Evolutionary conservation across 257 asterid species (phyloP).

Genomic region (Lantana camara): DNA sequence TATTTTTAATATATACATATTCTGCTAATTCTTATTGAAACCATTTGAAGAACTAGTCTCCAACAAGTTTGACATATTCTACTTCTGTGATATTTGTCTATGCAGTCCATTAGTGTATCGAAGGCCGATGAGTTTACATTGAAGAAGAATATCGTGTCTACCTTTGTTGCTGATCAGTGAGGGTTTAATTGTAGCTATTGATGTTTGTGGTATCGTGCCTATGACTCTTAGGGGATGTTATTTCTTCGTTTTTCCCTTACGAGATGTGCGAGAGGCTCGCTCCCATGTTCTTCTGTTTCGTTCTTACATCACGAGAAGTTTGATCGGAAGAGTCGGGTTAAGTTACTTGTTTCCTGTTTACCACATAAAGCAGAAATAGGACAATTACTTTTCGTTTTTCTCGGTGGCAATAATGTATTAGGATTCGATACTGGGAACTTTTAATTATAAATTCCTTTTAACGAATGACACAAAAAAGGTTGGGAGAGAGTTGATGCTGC

Average conservation of each 20-base stretch:
- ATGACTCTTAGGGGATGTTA: background rate
- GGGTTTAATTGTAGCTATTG: background rate
- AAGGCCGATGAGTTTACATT: conserved; percentile 79
- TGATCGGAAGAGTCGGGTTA: conserved; percentile 17
- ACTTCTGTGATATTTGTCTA: conserved; percentile 9
- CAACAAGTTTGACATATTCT: background rate
- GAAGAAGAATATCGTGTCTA: conserved; percentile 74
- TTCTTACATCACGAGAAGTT: conserved; percentile 12
- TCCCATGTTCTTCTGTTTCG: conserved; percentile 21
- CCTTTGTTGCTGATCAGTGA: conserved; percentile 48
- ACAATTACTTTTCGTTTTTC: background rate
- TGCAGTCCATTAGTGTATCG: conserved; percentile 66
- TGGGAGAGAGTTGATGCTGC: conserved; percentile 4
- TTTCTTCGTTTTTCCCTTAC: conserved; percentile 7
- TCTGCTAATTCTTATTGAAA: background rate
- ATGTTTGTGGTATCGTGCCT: conserved; percentile 10
- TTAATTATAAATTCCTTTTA: conserved; percentile 14
- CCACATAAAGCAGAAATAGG: conserved; percentile 8
- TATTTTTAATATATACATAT: background rate
- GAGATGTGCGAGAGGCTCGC: conserved; percentile 27
- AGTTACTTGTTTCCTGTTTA: background rate
- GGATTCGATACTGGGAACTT: background rate
- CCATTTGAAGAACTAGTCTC: background rate
- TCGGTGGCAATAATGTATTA: conserved; percentile 16
- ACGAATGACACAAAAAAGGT: background rate